These are phyloP conservation scores for Kurtzmaniella natalensis DNA, from an alignment of 1,139 yeast species.

Conservation along the genomic window DNA sequence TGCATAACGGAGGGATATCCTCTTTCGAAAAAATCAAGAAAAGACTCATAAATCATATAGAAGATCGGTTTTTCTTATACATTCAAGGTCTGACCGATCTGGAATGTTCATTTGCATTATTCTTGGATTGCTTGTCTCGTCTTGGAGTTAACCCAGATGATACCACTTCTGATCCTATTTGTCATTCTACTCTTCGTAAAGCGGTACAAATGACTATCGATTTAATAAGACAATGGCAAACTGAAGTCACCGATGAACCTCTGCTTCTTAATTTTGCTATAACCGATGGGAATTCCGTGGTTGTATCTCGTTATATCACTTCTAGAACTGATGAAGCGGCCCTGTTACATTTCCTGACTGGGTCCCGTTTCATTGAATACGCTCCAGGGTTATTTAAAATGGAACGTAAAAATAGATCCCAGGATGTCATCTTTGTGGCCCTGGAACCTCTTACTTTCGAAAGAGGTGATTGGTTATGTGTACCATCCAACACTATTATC, in stretches of 20 bases:
- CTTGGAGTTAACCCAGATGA: conserved; percentile 71
- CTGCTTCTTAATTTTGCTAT: conserved; percentile 89
- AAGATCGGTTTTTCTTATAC: conserved; percentile 71
- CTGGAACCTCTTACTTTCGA: conserved; percentile 96
- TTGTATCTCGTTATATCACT: conserved; percentile 83
- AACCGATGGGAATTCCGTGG: conserved; percentile 88
- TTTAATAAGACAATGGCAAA: conserved; percentile 65
- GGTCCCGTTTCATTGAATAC: conserved; percentile 84
- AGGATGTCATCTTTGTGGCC: conserved; percentile 93
- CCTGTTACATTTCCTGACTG: conserved; percentile 89
- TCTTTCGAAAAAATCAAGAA: conserved; percentile 72
- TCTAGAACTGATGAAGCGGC: conserved; percentile 94
- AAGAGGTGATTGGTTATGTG: conserved; percentile 95
- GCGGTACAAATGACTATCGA: conserved; percentile 76
- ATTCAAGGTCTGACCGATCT: conserved; percentile 95
- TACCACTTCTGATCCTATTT: conserved; percentile 20
- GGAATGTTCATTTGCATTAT: conserved; percentile 90
- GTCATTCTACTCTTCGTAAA: conserved; percentile 56
- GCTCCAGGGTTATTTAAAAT: conserved; percentile 87
- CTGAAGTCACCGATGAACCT: conserved; percentile 55
- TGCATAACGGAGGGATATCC: conserved; percentile 95
- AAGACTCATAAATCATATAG: conserved; percentile 61
- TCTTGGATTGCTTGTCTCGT: conserved; percentile 67
- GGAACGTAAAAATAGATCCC: conserved; percentile 91
- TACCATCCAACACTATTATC: conserved; percentile 86